Evolutionary conservation across 2,329 filamentous ascomycete genomes (phyloP).

Genomic region (Biscogniauxia sp.): DNA sequence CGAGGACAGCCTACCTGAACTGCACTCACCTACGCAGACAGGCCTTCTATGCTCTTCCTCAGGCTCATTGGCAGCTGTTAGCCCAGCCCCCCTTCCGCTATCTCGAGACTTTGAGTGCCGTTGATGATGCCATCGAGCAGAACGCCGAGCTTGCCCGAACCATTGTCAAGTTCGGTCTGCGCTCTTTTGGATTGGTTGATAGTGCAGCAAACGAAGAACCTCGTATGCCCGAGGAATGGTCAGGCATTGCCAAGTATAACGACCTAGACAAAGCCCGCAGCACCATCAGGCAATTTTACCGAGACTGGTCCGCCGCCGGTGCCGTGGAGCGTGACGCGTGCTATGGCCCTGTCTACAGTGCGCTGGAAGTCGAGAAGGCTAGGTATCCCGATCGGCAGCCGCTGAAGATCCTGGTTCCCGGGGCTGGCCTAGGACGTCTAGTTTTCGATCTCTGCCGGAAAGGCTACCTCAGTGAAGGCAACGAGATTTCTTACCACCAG

Average conservation of each 20-base stretch:
- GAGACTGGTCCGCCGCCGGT: conserved; percentile 88
- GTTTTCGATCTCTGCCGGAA: conserved; percentile 79
- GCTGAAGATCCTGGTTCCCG: conserved; percentile 76
- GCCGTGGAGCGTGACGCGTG: conserved; percentile 70
- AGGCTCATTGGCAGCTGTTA: conserved; percentile 79
- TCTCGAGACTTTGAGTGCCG: conserved; percentile 70
- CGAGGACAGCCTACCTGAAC: conserved; percentile 81
- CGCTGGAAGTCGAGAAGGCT: conserved; percentile 53
- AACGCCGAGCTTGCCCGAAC: conserved; percentile 81
- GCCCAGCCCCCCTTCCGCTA: conserved; percentile 79
- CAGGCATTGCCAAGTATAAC: conserved; percentile 64
- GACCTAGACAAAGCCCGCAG: conserved; percentile 91
- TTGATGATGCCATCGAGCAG: conserved; percentile 84
- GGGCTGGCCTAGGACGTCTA: conserved; percentile 82
- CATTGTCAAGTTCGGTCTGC: conserved; percentile 69
- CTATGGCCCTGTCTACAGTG: conserved; percentile 70
- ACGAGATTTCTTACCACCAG: conserved; percentile 96
- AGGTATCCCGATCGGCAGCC: conserved; percentile 32
- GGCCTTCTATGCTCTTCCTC: conserved; percentile 88
- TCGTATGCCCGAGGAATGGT: conserved; percentile 61
- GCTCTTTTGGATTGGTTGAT: conserved; percentile 57
- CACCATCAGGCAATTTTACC: conserved; percentile 89
- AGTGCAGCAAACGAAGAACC: conserved; percentile 38
- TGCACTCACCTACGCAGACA: conserved; percentile 87
- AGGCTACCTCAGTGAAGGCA: conserved; percentile 79